Base-by-base conservation (phyloP, 192 early-diverging fungal species). In the Backusella australiensis region DNA sequence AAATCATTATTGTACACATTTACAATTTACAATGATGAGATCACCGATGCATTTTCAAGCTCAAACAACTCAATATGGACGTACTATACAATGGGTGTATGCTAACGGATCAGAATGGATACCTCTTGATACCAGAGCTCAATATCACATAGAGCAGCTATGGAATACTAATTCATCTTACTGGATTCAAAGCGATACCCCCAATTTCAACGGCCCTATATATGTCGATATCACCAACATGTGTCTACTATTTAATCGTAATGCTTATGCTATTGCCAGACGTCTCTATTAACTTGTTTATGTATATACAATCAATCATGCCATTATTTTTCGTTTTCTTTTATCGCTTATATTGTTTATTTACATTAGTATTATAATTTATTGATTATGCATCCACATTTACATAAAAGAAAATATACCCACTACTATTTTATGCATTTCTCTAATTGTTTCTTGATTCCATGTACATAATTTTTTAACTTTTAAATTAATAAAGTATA, bases 51-150 rank as follows among this genome's bases (percentile, higher is more conserved):
- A 11, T 59, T 21, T 21, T 12, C 1, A 21, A 6, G 2, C 21
- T 59, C 53, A 23, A 2, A 8, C 4, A 23, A 53, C 52, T 49
- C 46, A 49, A 49, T n/a, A n/a, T n/a, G 53, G 53, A 12, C 6
- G 53, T 23, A 8, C 8, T 23, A 35, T 38, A 19, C n/a, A 69
- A 21, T 69, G 67, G 67, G 36, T 69, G 11, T 69, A 69, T 38
- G 67, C 35, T n/a, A 69, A 69, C 23, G 67, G 35, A 35, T 69
- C 67, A 69, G 19, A 21, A n/a, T 69, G 67, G 67, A 12, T 69
- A 17, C n/a, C 35, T 12, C 67, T 69, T 36, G 67, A 69, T 69
- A 5, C 21, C 12, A 36, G 4, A 38, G 35, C 67, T 36, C 67
- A 69, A 69, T 11, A 39, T 23, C 67, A 69, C 17, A 39, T 69